These are phyloP conservation scores for Podosphaera aphanis DNA, from an alignment of 2,329 filamentous ascomycete genomes.

Conservation along the genomic window DNA sequence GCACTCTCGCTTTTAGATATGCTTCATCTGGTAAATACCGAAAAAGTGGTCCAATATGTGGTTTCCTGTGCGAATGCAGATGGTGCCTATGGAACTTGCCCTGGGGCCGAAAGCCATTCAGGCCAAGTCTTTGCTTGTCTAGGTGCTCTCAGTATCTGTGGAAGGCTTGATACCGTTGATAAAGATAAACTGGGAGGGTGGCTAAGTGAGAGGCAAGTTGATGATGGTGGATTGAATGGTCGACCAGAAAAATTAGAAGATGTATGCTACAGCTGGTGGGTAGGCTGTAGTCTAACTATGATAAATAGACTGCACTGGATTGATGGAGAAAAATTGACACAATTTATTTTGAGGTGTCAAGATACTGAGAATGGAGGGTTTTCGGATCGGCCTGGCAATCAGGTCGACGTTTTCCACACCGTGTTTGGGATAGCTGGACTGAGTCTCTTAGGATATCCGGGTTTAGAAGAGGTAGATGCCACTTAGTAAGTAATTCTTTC, in stretches of 20 bases:
- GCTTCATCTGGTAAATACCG: slow-evolving; percentile 49
- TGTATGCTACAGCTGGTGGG: slow-evolving; percentile 99
- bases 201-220: slow-evolving; percentile 79
- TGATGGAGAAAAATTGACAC: slow-evolving; percentile 52
- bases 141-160: slow-evolving; percentile 63
- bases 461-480: slow-evolving; percentile 60
- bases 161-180: slow-evolving; percentile 59
- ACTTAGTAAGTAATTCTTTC: slow-evolving; percentile 39
- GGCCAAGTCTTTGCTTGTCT: slow-evolving; percentile 93
- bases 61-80: slow-evolving; percentile 77
- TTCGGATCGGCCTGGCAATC: slow-evolving; percentile 72
- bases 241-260: slow-evolving; percentile 89
- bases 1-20: slow-evolving; percentile 65
- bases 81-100: slow-evolving; percentile 73
- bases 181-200: slow-evolving; percentile 63
- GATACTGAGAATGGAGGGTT: slow-evolving; percentile 67
- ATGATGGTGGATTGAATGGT: slow-evolving; percentile 75
- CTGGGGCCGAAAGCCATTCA: slow-evolving; percentile 81
- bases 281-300: slow-evolving; percentile 75
- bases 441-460: slow-evolving; percentile 58
- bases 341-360: slow-evolving; percentile 74
- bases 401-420: slow-evolving; percentile 96
- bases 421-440: slow-evolving; percentile 72
- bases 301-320: slow-evolving; percentile 82
- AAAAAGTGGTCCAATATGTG: slow-evolving; percentile 59